Percentiles rank a stretch among this genome's conserved stretches.
phyloP scores from a whole-genome alignment of 176 grass and related monocot genomes.

The Eleusine coracana region DNA sequence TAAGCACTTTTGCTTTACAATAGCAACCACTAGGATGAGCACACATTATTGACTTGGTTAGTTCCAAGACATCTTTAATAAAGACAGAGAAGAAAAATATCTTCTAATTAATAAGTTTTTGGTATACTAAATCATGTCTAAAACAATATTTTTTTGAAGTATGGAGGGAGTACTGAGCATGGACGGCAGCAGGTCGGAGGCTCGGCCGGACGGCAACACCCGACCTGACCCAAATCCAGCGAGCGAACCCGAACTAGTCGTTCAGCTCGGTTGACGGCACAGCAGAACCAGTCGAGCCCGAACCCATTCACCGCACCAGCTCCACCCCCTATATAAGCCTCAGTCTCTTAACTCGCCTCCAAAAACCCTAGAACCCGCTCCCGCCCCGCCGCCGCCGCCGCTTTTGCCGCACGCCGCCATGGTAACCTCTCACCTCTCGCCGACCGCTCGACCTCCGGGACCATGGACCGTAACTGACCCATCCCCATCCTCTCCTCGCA shows the following conservation, averaged over 20 bases:
- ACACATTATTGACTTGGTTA: no score
- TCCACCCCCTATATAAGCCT: slow-evolving; percentile 43
- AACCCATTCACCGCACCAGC: slow-evolving; percentile 24
- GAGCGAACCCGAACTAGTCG: not conserved
- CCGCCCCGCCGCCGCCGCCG: slow-evolving; percentile 23
- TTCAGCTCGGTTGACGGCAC: not conserved
- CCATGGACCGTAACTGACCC: not conserved
- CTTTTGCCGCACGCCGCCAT: slow-evolving; percentile 43
- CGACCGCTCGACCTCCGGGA: not conserved
- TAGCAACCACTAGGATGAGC: no score
- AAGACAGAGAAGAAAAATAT: no score
- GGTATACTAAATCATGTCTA: no score
- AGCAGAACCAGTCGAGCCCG: not conserved
- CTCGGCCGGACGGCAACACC: not conserved
- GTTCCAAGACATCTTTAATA: no score
- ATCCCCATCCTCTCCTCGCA: not conserved
- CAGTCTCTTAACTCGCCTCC: slow-evolving; percentile 31
- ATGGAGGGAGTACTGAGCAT: no score
- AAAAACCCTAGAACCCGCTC: slow-evolving; percentile 64
- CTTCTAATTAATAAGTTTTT: no score
- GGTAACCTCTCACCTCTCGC: slow-evolving; percentile 34
- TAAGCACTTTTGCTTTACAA: no score
- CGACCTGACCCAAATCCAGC: no score
- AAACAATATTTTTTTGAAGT: no score
- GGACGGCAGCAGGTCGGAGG: not conserved